Conservation (phyloP, 2,329 filamentous ascomycete species). For the Epichloe baconii region DNA sequence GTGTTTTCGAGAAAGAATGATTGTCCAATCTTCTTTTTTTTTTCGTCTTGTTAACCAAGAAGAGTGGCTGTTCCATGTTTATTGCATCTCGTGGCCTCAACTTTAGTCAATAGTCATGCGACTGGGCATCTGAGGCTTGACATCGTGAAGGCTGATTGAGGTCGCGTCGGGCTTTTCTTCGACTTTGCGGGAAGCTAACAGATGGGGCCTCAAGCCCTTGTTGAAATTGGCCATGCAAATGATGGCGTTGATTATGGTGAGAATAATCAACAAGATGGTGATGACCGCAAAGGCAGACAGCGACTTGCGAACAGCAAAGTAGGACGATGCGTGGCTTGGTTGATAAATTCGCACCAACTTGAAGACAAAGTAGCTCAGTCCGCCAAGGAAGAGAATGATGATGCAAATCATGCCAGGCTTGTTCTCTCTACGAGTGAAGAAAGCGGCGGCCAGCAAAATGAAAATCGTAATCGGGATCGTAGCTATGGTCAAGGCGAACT, state of each 20-base stretch:
- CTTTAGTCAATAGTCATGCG: constrained; percentile 50
- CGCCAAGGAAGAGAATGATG: constrained; percentile 79
- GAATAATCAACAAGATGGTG: constrained; percentile 74
- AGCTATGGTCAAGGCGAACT: constrained; percentile 76
- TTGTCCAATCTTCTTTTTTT: neutral
- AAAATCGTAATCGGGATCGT: constrained; percentile 85
- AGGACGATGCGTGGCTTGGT: constrained; percentile 42
- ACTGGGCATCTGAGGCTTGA: constrained; percentile 40
- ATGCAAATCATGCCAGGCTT: constrained; percentile 62
- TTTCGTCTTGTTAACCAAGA: neutral
- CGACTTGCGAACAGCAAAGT: constrained; percentile 68
- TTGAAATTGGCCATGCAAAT: constrained; percentile 86
- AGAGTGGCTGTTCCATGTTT: neutral
- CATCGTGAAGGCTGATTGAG: constrained; percentile 42
- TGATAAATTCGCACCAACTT: constrained; percentile 96
- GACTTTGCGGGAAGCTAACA: constrained; percentile 41
- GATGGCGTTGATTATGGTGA: constrained; percentile 78
- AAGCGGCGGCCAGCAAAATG: constrained; percentile 75
- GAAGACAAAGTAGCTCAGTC: constrained; percentile 91
- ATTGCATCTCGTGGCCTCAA: neutral
- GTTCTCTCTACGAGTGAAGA: constrained; percentile 74
- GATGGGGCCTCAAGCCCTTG: constrained; percentile 76
- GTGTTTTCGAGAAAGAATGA: constrained; percentile 1
- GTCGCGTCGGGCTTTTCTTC: constrained; percentile 43
- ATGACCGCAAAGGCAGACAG: constrained; percentile 90